phyloP scores from a whole-genome alignment of 345 rosid genomes.

The Geranium rotundifolium region DNA sequence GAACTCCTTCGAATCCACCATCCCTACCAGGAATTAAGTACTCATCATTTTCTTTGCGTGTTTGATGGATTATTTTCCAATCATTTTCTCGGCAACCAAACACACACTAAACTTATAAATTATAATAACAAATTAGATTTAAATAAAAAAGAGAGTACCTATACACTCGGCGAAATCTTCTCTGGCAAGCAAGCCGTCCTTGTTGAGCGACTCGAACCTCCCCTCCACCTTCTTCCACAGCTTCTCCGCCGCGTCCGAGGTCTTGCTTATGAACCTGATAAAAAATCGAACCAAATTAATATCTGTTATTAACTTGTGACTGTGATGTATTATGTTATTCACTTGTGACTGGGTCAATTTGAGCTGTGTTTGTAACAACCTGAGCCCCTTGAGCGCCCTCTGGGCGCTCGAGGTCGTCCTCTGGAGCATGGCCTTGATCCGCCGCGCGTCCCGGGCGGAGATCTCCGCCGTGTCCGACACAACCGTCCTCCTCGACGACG shows the following conservation, averaged over 20 bases:
- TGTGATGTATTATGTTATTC: too few species aligned
- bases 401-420: conserved; percentile 61
- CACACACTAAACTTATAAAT: neutral
- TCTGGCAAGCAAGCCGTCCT: conserved; percentile 58
- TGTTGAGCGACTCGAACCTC: conserved; percentile 42
- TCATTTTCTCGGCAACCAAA: neutral
- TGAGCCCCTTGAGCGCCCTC: conserved; percentile 64
- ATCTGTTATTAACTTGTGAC: too few species aligned
- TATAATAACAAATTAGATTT: too few species aligned
- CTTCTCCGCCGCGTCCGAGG: conserved; percentile 39
- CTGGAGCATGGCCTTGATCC: conserved; percentile 42
- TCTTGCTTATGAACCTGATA: conserved; percentile 51
- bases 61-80: too few species aligned
- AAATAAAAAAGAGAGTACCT: conserved; percentile 24
- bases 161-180: conserved; percentile 93
- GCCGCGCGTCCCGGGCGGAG: conserved; percentile 49
- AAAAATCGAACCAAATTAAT: too few species aligned
- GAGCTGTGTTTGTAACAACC: too few species aligned
- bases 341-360: too few species aligned
- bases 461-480: conserved; percentile 18
- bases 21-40: conserved; percentile 29
- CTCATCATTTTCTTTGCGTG: too few species aligned
- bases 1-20: conserved; percentile 85
- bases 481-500: conserved; percentile 33
- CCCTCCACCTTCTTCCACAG: conserved; percentile 66